A percentile compares a stretch with the other conserved stretches of the same genome.
Conservation (phyloP, 257 asterid genomes). For the Plectranthus barbatus region DNA sequence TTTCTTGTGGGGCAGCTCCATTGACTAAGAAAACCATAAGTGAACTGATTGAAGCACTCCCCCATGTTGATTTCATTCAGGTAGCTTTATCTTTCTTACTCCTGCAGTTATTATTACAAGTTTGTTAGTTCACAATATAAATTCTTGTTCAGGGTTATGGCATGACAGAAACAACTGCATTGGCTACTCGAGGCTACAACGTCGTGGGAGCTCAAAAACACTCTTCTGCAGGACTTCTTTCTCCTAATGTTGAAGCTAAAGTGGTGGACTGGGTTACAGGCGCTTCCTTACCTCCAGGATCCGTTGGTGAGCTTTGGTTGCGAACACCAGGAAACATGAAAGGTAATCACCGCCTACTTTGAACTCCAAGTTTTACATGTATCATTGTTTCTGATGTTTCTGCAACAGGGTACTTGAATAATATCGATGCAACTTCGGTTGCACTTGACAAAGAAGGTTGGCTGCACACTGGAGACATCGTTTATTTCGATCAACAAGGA, state of each 20-base stretch:
- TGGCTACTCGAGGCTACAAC: conserved; percentile 68
- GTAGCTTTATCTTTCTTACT: conserved; percentile 18
- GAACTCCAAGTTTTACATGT: neutral
- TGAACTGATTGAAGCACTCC: conserved; percentile 49
- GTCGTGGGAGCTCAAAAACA: conserved; percentile 27
- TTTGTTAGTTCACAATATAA: too few relatives aligned
- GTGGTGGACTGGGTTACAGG: conserved; percentile 65
- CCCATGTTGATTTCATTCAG: conserved; percentile 76
- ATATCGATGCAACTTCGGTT: conserved; percentile 44
- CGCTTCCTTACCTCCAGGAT: conserved; percentile 53
- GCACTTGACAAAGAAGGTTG: conserved; percentile 65
- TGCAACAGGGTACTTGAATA: conserved; percentile 56
- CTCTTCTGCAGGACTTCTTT: conserved; percentile 60
- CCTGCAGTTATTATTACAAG: neutral
- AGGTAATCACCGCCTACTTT: conserved; percentile 32
- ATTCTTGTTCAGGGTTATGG: conserved; percentile 67
- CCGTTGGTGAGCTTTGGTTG: conserved; percentile 83
- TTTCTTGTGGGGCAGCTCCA: conserved; percentile 81
- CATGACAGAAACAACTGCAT: conserved; percentile 73
- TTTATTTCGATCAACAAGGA: conserved; percentile 68
- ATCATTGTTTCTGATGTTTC: conserved; percentile 5
- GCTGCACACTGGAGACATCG: conserved; percentile 86
- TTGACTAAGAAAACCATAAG: conserved; percentile 30
- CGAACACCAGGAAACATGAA: conserved; percentile 66
- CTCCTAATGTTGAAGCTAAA: conserved; percentile 63